Percentiles rank a stretch among this genome's conserved stretches.
Conservation (phyloP, 768 basidiomycete species). For the Pisolithus albus region DNA sequence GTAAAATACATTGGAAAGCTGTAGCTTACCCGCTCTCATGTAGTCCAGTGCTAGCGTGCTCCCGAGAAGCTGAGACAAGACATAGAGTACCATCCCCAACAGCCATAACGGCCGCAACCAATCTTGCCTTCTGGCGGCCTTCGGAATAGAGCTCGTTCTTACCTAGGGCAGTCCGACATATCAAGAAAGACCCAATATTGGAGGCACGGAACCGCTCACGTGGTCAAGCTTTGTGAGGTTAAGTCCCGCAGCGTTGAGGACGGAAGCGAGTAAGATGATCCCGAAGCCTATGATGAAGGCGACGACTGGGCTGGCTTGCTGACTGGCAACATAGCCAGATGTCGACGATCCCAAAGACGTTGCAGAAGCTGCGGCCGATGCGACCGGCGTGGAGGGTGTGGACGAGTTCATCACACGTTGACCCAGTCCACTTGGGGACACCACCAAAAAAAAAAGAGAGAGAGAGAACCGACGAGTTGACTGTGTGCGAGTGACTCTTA, state of each 20-base stretch:
- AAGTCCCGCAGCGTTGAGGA: conserved; percentile 89
- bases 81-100: conserved; percentile 89
- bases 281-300: conserved; percentile 79
- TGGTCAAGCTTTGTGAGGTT: conserved; percentile 94
- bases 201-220: conserved; percentile 35
- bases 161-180: conserved; percentile 37
- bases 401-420: conserved; percentile 11
- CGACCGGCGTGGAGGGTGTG: neutral
- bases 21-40: conserved; percentile 68
- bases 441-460: neutral
- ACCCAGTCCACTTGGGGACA: neutral
- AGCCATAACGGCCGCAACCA: conserved; percentile 86
- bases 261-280: conserved; percentile 76
- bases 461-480: neutral
- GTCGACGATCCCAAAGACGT: conserved; percentile 7
- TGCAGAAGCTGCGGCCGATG: conserved; percentile 12
- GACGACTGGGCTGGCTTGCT: conserved; percentile 50
- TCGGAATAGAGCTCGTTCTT: conserved; percentile 69
- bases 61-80: conserved; percentile 82
- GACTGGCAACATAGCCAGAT: conserved; percentile 24
- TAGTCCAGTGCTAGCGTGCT: conserved; percentile 83
- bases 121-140: conserved; percentile 63
- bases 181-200: neutral
- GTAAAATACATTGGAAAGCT: neutral
- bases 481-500: no score